Percentiles rank a stretch among this genome's conserved stretches.
Evolutionary conservation across 257 asterid genomes (phyloP).

Genomic region (Perilla frutescens): DNA sequence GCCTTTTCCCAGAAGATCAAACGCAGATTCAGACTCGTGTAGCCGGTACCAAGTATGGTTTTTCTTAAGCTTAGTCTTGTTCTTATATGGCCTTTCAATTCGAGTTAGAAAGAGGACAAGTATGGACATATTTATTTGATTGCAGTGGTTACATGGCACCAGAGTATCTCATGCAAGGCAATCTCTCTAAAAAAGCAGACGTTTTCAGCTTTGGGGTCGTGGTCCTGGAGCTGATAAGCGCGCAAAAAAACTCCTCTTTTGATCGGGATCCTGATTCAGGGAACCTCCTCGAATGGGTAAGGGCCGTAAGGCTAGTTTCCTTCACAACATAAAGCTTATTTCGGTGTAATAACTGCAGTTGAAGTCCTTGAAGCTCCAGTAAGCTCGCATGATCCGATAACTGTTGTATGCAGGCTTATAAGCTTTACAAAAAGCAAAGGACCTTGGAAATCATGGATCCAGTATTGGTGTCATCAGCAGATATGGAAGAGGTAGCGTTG

Average conservation of each 20-base stretch:
- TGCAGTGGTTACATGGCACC: conserved; percentile 99
- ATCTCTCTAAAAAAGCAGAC: conserved; percentile 78
- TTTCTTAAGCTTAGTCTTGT: neutral
- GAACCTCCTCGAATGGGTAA: conserved; percentile 68
- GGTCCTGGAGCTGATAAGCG: conserved; percentile 88
- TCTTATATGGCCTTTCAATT: neutral
- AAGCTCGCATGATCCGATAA: neutral
- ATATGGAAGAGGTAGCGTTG: conserved; percentile 53
- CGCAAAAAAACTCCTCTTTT: conserved; percentile 81
- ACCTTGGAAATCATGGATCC: conserved; percentile 75
- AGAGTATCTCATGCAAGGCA: conserved; percentile 83
- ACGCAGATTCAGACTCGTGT: conserved; percentile 85
- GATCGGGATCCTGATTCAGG: conserved; percentile 66
- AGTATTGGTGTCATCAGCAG: conserved; percentile 55
- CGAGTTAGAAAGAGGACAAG: neutral
- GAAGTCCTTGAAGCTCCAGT: neutral
- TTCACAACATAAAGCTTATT: neutral
- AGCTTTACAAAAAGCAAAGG: conserved; percentile 75
- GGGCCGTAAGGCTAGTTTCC: conserved; percentile 23
- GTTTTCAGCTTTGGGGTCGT: conserved; percentile 95
- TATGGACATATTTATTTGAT: conserved; percentile 33
- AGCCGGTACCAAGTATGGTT: conserved; percentile 92
- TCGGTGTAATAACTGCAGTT: neutral
- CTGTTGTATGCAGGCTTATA: conserved; percentile 64
- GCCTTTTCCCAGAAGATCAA: conserved; percentile 76